Base-by-base conservation (phyloP, 2,329 filamentous ascomycete genomes). In the Penicillium palitans region DNA sequence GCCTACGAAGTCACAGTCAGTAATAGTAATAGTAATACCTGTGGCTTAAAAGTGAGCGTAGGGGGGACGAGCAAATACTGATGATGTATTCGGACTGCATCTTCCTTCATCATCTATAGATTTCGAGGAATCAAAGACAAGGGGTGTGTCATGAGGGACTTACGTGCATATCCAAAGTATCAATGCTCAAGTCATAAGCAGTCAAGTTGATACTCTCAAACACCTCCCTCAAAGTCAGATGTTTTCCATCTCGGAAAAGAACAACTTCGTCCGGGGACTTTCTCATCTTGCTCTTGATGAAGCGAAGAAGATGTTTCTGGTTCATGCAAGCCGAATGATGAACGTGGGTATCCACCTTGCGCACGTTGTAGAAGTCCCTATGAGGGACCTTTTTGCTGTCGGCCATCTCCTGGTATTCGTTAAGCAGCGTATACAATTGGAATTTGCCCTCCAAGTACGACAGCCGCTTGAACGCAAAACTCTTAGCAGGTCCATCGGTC, bases 281-380 rank as follows among this genome's bases (percentile, higher is more conserved):
- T 84, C 97, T 98, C 91, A 99, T 97, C 79, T 99, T 99, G 78
- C 92, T 96, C 78, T 99, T 99, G 81, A 99, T 99, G 77, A 99
- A 99, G 55, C 95, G 91, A 60, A 99, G 81, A 57, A 99, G 79
- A 83, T 99, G 95, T 78, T 99, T 99, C 76, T 99, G 95, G 72
- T 99, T 99, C 95, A 99, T 99, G 74, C 95, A 99, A 25, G 95
- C 95, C 17, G 95, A 99, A 76, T 99, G 95, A 73, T 99, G 95
- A 67, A 99, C 95, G 82, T 99, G 95, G 9, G 95, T 99, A 72
- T 99, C 95, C 51, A 99, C 95, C 76, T 99, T 99, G 72, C 95
- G 86, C 49, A 99, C 95, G 72, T 99, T 99, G 81, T 99, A 99
- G 72, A 99, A 99, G 76, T 99, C 95, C 79, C 95, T 87, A 76